Evolutionary conservation across 2,329 filamentous ascomycete genomes (phyloP).

Genomic region (Zalaria obscura): DNA sequence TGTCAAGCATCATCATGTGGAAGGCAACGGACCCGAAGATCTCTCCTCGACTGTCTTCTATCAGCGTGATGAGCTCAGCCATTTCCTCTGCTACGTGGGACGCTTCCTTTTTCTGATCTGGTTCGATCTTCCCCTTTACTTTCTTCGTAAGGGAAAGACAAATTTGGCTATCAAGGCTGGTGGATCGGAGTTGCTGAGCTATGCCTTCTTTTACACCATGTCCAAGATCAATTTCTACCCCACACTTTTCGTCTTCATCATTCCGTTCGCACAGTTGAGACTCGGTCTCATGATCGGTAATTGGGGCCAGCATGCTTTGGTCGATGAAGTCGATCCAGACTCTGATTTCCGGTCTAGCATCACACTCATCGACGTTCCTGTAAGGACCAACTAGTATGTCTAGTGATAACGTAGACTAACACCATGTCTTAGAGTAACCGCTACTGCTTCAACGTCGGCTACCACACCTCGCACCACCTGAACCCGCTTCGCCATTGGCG

Average conservation of each 20-base stretch:
- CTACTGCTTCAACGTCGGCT: conserved; percentile 71
- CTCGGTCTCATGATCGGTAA: conserved; percentile 69
- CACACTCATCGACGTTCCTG: conserved; percentile 63
- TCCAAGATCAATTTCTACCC: conserved; percentile 36
- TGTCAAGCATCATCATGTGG: conserved; percentile 74
- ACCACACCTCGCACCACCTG: conserved; percentile 69
- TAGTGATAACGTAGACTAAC: neutral
- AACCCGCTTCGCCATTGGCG: conserved; percentile 71
- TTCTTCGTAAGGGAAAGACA: conserved; percentile 47
- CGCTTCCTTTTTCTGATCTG: conserved; percentile 63
- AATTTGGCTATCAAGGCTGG: conserved; percentile 40
- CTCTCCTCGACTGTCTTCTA: conserved; percentile 64
- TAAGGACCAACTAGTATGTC: conserved; percentile 32
- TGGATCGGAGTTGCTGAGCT: conserved; percentile 48
- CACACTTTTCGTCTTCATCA: conserved; percentile 48
- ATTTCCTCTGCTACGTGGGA: conserved; percentile 59
- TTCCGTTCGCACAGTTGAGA: conserved; percentile 53
- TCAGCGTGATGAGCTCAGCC: conserved; percentile 51
- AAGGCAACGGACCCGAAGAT: conserved; percentile 65
- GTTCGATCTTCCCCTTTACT: conserved; percentile 63
- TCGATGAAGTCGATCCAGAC: conserved; percentile 59
- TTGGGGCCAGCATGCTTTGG: conserved; percentile 73
- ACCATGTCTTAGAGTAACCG: conserved; percentile 51
- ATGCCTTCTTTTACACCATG: conserved; percentile 37
- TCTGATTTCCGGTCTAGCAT: conserved; percentile 70